Evolutionary conservation across 495 filamentous ascomycete genomes (phyloP).

Genomic region (Tuber indicum): DNA sequence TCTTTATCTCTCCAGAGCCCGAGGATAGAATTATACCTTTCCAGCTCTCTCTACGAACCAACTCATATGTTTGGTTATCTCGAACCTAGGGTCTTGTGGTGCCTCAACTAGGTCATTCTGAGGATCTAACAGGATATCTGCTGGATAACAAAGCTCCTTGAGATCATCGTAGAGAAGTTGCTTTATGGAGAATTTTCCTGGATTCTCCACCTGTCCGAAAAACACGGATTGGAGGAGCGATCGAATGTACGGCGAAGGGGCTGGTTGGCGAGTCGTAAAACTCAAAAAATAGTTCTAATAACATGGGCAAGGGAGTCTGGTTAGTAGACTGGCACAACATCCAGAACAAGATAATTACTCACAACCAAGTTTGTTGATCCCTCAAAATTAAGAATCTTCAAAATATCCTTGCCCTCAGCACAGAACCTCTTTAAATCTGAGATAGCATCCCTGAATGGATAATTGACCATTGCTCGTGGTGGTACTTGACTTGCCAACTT

Average conservation of each 20-base stretch:
- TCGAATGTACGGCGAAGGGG: slow-evolving; percentile 77
- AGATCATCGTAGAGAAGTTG: slow-evolving; percentile 75
- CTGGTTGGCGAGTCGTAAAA: slow-evolving; percentile 70
- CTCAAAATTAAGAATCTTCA: slow-evolving; percentile 60
- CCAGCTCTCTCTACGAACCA: slow-evolving; percentile 67
- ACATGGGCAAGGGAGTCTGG: slow-evolving; percentile 12
- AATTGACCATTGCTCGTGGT: slow-evolving; percentile 77
- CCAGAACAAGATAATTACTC: slow-evolving; percentile 39
- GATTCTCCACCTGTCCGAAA: slow-evolving; percentile 60
- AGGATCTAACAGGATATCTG: slow-evolving; percentile 62
- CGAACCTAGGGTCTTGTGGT: slow-evolving; percentile 67
- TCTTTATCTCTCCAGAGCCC: background rate
- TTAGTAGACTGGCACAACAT: background rate
- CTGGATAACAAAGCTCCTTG: slow-evolving; percentile 65
- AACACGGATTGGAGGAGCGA: slow-evolving; percentile 71
- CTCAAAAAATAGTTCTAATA: slow-evolving; percentile 59
- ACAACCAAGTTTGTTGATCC: slow-evolving; percentile 64
- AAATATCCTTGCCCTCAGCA: slow-evolving; percentile 62
- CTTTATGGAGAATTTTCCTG: slow-evolving; percentile 61
- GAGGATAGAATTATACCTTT: slow-evolving; percentile 18
- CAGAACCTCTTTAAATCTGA: slow-evolving; percentile 63
- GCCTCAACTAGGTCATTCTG: slow-evolving; percentile 68
- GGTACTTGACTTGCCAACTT: slow-evolving; percentile 86
- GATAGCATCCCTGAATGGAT: slow-evolving; percentile 64
- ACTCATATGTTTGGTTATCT: slow-evolving; percentile 71